Evolutionary conservation across 2,329 filamentous ascomycete species (phyloP), one percentile per base, ranked within the genome.

Genomic region (Corynespora cassiicola): DNA sequence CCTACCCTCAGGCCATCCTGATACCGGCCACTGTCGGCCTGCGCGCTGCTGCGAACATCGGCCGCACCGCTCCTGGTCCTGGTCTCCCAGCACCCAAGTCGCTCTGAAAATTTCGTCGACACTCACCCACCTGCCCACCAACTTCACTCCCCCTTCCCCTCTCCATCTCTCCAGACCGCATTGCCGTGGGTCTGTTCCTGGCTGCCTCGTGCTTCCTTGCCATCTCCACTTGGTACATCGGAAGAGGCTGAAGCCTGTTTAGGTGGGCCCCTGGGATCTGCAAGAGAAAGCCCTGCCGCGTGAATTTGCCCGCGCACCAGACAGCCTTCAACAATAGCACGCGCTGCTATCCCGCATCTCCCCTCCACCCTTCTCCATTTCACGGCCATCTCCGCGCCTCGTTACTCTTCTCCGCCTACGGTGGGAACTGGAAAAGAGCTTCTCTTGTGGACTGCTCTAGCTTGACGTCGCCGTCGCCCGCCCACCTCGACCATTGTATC

Each of bases 201-300:
- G 47, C 45, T 39, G 50, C 57, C 57, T 61, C 52, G 57, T 58
- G 59, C 57, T 56, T 40, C 42, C 42, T 21, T n/a, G 17, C 48
- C 37, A 43, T 51, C 61, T 64, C 61, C 61, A 61, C 58, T 62
- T 63, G 60, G 56, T 41, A 47, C 47, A 50, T 61, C 62, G 60
- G 54, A 51, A 62, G 63, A 66, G 61, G 59, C 63, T 65, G 58
- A 65, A 63, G 51, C 39, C 32, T 50, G 47, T n/a, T n/a, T n/a
- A n/a, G n/a, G 56, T 63, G 61, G 61, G 58, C 55, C 61, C 29
- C 55, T 40, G 36, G 47, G 59, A 63, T 63, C 62, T 63, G 57
- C 62, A 63, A 31, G n/a, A n/a, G n/a, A 44, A 55, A 50, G 56
- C 56, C 62, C 62, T 65, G 53, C 56, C 51, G 55, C 54, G 51